Base-by-base conservation (phyloP, 2,329 filamentous ascomycete genomes). In the Sordariomycetes sp. region DNA sequence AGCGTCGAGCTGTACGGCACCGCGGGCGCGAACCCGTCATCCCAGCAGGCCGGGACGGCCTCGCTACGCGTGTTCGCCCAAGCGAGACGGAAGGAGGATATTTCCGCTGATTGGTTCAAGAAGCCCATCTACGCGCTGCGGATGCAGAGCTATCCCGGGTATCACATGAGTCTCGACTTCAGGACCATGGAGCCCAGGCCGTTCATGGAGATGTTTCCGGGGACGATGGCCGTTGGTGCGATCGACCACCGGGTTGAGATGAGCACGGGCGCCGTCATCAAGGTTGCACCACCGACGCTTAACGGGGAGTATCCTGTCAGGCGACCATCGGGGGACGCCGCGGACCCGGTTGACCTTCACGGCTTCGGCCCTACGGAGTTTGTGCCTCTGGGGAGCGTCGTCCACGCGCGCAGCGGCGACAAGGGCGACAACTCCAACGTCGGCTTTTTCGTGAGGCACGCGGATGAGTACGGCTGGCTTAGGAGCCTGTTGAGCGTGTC, bases 1-100 rank as follows among this genome's bases (percentile, higher is more conserved):
- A 53, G 62, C 65, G 53, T 70, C 69, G 61, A 69, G 43, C 22
- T 64, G 14, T 63, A 76, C 71, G 62, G 78, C 67, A 54, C 71
- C 61, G 37, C 69, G 57, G 65, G 70, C 0, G 65, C 70, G 1
- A 69, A 78, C 46, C 73, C 75, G 0, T 63, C 63, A 2, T 73
- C 69, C n/a, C 76, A 79, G 35, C 72, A 74, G 25, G 71, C 71
- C 0, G 77, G 77, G 1, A 81, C 78, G 0, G 76, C 79, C 0
- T 75, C 75, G 46, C 70, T 79, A 43, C 63, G 76, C 24, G 67
- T 77, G 53, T 71, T 79, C 62, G 72, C 71, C 0, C 75, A 84
- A 62, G 76, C 79, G 3, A 65, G 64, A 5, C 66, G 60, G 18
- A 66, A 69, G 25, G 70, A 72, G 18, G 70, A 68, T 0, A 65